A percentile compares a stretch with the other conserved stretches of the same genome.
These are phyloP conservation scores for Pleurotus tuoliensis DNA, from an alignment of 768 basidiomycete genomes.

Conservation along the genomic window DNA sequence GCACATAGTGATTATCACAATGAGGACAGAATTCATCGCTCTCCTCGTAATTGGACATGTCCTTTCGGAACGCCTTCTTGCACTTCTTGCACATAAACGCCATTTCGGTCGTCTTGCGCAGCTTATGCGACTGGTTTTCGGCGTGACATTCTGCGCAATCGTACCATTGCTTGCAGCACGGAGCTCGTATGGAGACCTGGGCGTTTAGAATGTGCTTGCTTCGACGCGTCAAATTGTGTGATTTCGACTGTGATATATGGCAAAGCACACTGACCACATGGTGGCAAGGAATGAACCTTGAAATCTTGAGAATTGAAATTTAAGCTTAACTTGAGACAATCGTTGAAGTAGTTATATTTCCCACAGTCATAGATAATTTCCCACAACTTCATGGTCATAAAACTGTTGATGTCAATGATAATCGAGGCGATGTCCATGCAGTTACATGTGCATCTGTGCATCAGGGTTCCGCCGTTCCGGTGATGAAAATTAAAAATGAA, in stretches of 20 bases:
- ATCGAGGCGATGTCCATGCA: background rate
- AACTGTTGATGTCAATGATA: background rate
- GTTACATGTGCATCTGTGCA: background rate
- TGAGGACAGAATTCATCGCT: constrained; percentile 98
- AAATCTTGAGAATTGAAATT: background rate
- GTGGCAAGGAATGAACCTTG: background rate
- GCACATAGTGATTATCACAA: constrained; percentile 96
- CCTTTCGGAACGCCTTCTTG: constrained; percentile 95
- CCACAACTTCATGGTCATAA: background rate
- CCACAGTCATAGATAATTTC: background rate
- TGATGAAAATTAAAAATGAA: background rate
- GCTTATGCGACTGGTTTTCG: constrained; percentile 69
- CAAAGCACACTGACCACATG: constrained; percentile 5
- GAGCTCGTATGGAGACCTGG: constrained; percentile 93
- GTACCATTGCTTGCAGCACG: constrained; percentile 97
- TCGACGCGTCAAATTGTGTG: background rate
- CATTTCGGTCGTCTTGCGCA: constrained; percentile 82
- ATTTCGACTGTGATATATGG: background rate
- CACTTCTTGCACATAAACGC: constrained; percentile 83
- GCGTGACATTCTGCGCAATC: constrained; percentile 97
- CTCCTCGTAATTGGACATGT: constrained; percentile 89
- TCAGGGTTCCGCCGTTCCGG: background rate
- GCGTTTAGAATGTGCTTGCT: constrained; percentile 97
- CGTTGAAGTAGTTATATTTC: background rate
- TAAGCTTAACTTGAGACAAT: too few relatives aligned